A percentile compares a stretch with the other conserved stretches of the same genome.
These are phyloP conservation scores for Cercospora citrullina DNA, from an alignment of 2,329 filamentous ascomycete genomes.

Conservation along the genomic window DNA sequence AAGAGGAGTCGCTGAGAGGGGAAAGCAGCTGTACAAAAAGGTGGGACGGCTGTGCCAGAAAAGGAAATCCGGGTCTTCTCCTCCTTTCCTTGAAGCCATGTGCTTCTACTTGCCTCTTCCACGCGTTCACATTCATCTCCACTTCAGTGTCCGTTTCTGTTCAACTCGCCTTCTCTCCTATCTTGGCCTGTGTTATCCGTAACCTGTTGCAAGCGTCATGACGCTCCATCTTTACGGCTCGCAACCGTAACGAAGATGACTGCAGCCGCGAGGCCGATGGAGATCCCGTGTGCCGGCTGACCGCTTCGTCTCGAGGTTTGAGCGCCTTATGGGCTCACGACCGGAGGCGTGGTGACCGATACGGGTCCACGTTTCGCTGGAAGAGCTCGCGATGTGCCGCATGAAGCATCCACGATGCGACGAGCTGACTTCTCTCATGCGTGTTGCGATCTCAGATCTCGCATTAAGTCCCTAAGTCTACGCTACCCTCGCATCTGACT, in stretches of 20 bases:
- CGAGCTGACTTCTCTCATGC: neutral
- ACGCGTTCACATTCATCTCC: neutral
- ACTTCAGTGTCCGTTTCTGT: neutral
- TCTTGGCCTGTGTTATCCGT: neutral
- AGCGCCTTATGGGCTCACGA: neutral
- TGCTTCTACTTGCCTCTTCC: neutral
- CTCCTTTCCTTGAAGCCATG: neutral
- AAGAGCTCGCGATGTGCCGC: neutral
- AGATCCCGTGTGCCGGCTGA: neutral
- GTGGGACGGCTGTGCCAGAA: conserved; percentile 4
- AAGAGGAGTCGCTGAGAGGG: conserved; percentile 4
- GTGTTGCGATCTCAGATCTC: neutral
- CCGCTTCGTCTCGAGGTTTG: neutral
- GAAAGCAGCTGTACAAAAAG: conserved; percentile 1
- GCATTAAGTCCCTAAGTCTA: neutral
- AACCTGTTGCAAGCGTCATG: neutral
- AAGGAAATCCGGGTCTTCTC: neutral
- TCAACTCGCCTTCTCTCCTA: neutral
- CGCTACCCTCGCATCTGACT: neutral
- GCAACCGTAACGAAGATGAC: neutral
- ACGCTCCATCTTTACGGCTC: neutral
- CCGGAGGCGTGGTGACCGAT: neutral
- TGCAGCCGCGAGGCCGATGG: neutral
- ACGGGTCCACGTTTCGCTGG: neutral
- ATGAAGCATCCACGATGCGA: neutral